These are phyloP conservation scores for Echinosophora koreensis DNA, from an alignment of 306 rosid genomes.

Conservation along the genomic window DNA sequence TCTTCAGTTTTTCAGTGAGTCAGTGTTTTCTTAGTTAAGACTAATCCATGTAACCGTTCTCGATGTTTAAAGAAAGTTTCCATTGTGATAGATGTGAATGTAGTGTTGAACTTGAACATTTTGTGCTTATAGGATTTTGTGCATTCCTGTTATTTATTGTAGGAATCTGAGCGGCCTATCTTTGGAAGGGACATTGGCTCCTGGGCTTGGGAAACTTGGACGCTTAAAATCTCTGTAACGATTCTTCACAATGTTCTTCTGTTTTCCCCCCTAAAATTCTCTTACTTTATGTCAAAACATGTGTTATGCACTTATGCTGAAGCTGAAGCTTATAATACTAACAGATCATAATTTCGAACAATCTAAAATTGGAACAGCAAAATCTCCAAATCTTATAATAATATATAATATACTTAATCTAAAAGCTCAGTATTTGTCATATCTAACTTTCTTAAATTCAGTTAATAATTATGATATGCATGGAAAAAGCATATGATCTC, in stretches of 20 bases:
- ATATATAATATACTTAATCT: neutral
- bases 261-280: neutral
- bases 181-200: constrained; percentile 85
- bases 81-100: constrained; percentile 19
- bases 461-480: constrained; percentile 9
- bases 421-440: constrained; percentile 15
- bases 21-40: neutral
- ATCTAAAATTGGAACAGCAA: neutral
- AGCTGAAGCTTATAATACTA: neutral
- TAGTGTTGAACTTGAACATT: neutral
- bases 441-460: neutral
- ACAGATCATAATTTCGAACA: neutral
- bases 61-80: neutral
- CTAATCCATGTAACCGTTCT: constrained; percentile 3
- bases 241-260: constrained; percentile 22
- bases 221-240: constrained; percentile 81
- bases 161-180: constrained; percentile 71
- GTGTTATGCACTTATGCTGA: neutral
- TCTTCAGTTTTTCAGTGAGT: constrained; percentile 19
- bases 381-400: too few species aligned
- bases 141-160: constrained; percentile 44
- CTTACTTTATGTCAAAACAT: constrained; percentile 12
- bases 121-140: constrained; percentile 41
- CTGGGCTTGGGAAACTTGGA: constrained; percentile 79
- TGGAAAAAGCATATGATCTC: neutral